A percentile compares a stretch with the other conserved stretches of the same genome.
Evolutionary conservation across 164 flowering plant genomes (phyloP).

Genomic region (Piper longum): DNA sequence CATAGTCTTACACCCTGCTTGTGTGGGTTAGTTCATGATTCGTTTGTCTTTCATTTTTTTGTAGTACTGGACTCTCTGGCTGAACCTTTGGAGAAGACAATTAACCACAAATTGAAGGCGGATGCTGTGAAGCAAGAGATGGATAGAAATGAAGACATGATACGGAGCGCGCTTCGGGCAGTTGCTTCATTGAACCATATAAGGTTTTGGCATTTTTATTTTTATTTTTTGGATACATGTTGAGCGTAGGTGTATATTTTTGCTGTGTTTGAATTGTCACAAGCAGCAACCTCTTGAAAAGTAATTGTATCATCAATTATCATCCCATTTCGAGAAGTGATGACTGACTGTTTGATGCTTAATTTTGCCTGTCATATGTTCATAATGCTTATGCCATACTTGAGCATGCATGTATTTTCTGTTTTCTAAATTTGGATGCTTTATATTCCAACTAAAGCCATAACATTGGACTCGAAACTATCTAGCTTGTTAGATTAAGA

Average conservation of each 20-base stretch:
- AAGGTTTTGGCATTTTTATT: constrained; percentile 31
- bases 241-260: too few species aligned
- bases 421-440: not conserved
- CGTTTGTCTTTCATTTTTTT: not conserved
- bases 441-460: too few species aligned
- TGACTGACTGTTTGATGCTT: too few species aligned
- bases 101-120: constrained; percentile 81
- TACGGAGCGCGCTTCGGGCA: constrained; percentile 91
- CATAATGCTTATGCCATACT: too few species aligned
- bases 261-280: too few species aligned
- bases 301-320: too few species aligned
- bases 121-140: constrained; percentile 99
- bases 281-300: too few species aligned
- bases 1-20: not conserved
- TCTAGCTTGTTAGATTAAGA: too few species aligned
- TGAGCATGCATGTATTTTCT: too few species aligned
- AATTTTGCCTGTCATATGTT: too few species aligned
- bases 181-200: constrained; percentile 84
- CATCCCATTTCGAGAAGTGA: too few species aligned
- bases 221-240: not conserved
- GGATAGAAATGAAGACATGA: constrained; percentile 99
- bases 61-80: constrained; percentile 92
- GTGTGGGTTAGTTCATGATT: not conserved
- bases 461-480: too few species aligned
- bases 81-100: constrained; percentile 92